Evolutionary conservation across 352 stramenopile species (phyloP).

Genomic region (Thraustochytrium striatum): DNA sequence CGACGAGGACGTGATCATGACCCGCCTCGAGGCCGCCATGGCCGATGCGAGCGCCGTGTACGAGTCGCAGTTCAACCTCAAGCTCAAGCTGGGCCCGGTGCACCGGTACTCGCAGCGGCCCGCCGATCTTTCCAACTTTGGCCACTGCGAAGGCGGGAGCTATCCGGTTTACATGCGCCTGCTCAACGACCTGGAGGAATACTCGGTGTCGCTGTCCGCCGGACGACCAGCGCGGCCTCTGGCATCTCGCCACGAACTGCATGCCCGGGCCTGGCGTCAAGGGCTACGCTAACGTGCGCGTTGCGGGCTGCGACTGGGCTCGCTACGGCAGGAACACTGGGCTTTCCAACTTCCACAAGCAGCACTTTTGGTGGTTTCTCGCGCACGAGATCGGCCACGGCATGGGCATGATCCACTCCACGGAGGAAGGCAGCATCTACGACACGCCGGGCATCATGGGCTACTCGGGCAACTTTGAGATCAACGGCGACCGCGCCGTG

Average conservation of each 20-base stretch:
- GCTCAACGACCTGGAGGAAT: not conserved
- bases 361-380: not conserved
- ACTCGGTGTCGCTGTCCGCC: not conserved
- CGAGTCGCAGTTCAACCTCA: conserved; percentile 35
- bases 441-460: conserved; percentile 22
- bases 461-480: not conserved
- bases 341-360: not conserved
- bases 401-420: not conserved
- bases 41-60: conserved; percentile 2
- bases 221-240: not conserved
- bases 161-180: not conserved
- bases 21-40: not conserved
- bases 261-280: not conserved
- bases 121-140: not conserved
- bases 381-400: conserved; percentile 24
- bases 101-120: not conserved
- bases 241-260: conserved; percentile 39
- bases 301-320: conserved; percentile 1
- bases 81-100: not conserved
- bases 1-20: not conserved
- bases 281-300: conserved; percentile 2
- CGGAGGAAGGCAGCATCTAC: not conserved
- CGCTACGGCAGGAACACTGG: conserved; percentile 8
- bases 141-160: not conserved
- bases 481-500: conserved; percentile 4